Conservation (phyloP, 2,329 filamentous ascomycete species). For the Fusarium camptoceras region DNA sequence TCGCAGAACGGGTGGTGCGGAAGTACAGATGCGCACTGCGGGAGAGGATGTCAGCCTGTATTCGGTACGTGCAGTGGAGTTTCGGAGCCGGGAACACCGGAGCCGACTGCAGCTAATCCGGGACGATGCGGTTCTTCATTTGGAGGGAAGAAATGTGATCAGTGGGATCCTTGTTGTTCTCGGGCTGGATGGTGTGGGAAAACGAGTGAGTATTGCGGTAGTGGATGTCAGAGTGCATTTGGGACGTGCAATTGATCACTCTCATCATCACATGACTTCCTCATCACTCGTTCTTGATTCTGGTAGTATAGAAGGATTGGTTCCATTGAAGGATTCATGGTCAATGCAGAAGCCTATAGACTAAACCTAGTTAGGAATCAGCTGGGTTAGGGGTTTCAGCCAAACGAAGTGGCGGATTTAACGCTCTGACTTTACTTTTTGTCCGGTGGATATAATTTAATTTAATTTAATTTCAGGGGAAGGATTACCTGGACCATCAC, state of each 20-base stretch:
- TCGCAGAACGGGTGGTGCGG: constrained; percentile 52
- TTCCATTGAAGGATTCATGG: constrained; percentile 2
- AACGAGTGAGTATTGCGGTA: constrained; percentile 54
- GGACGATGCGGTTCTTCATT: constrained; percentile 46
- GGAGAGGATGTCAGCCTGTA: constrained; percentile 53
- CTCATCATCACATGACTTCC: no score
- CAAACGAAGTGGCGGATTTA: neutral
- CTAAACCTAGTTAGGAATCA: neutral
- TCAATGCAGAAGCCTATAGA: neutral
- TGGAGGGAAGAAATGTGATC: constrained; percentile 43
- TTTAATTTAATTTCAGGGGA: constrained; percentile 31
- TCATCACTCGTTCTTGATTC: neutral
- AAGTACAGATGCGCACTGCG: constrained; percentile 55
- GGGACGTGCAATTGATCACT: constrained; percentile 42
- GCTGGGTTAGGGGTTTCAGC: neutral
- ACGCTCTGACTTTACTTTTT: neutral
- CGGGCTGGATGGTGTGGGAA: constrained; percentile 53
- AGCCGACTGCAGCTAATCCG: constrained; percentile 31
- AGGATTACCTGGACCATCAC: neutral
- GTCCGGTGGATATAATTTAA: constrained; percentile 1
- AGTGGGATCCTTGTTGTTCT: constrained; percentile 48
- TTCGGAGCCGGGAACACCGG: constrained; percentile 28
- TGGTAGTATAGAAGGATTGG: neutral
- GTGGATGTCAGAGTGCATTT: constrained; percentile 53
- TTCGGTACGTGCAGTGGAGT: constrained; percentile 46